Conservation (phyloP, 495 filamentous ascomycete genomes). For the Neurospora cerealis region DNA sequence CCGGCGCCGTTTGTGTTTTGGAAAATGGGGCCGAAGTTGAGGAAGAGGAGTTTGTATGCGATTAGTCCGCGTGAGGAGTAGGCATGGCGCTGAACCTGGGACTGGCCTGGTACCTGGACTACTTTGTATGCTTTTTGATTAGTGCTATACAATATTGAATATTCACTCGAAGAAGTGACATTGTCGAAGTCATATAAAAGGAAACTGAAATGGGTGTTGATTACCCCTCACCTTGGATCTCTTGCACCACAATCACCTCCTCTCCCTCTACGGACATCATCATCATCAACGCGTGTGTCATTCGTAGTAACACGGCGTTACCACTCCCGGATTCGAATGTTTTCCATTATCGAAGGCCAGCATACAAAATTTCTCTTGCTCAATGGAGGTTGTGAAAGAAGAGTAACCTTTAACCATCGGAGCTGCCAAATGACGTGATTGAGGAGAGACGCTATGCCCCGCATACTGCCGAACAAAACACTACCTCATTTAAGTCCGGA, state of each 20-base stretch:
- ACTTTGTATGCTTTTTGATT: neutral
- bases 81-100: neutral
- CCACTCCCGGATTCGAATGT: too few species aligned
- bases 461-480: neutral
- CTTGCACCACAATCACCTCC: neutral
- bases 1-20: conserved; percentile 19
- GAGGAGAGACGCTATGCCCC: neutral
- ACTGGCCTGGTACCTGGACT: neutral
- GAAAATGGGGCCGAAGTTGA: conserved; percentile 14
- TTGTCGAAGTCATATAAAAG: neutral
- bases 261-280: neutral
- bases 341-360: too few species aligned
- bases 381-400: neutral
- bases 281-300: too few species aligned
- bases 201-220: neutral
- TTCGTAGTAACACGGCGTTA: too few species aligned
- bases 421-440: neutral
- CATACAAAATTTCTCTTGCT: neutral
- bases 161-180: neutral
- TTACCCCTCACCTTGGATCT: neutral
- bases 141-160: neutral
- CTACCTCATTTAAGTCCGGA: neutral
- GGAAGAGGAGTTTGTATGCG: conserved; percentile 19
- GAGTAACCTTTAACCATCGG: neutral
- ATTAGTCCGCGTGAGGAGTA: neutral